Evolutionary conservation across 495 filamentous ascomycete species (phyloP).

Genomic region (Penicillium lividum): DNA sequence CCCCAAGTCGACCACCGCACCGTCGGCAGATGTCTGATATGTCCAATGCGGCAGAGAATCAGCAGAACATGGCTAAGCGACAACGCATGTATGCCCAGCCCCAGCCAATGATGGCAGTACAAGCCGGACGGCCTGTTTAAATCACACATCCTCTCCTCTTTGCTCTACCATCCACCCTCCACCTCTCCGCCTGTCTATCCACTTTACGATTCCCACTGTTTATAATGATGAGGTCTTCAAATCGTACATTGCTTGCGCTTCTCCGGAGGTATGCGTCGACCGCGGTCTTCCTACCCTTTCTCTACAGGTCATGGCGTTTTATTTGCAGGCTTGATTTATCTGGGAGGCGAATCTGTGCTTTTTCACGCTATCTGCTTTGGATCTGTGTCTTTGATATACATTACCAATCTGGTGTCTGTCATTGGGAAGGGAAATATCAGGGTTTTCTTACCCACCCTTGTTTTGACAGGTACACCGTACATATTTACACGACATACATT

Average conservation of each 20-base stretch:
- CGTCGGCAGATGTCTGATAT: constrained; percentile 70
- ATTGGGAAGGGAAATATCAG: neutral
- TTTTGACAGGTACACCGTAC: constrained; percentile 31
- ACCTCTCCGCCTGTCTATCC: constrained; percentile 26
- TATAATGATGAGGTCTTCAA: constrained; percentile 31
- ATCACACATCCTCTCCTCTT: neutral
- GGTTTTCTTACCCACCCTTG: constrained; percentile 11
- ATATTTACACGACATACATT: constrained; percentile 27
- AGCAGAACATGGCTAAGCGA: constrained; percentile 56
- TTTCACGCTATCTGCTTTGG: constrained; percentile 22
- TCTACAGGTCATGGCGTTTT: constrained; percentile 37
- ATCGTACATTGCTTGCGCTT: constrained; percentile 28
- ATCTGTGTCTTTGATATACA: constrained; percentile 14
- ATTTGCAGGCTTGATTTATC: constrained; percentile 17
- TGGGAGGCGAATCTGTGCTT: constrained; percentile 25
- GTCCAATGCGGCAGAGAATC: constrained; percentile 54
- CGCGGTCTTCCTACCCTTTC: constrained; percentile 13
- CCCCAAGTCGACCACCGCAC: constrained; percentile 46
- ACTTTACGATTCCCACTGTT: constrained; percentile 35
- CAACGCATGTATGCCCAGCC: constrained; percentile 63
- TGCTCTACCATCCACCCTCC: constrained; percentile 6
- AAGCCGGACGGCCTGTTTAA: constrained; percentile 41
- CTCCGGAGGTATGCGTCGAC: constrained; percentile 17
- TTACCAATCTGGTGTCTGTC: constrained; percentile 1
- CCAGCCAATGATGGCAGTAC: constrained; percentile 49